Percentiles rank a stretch among this genome's conserved stretches.
phyloP scores from a whole-genome alignment of 2,329 filamentous ascomycete species.

The Trichoderma breve region DNA sequence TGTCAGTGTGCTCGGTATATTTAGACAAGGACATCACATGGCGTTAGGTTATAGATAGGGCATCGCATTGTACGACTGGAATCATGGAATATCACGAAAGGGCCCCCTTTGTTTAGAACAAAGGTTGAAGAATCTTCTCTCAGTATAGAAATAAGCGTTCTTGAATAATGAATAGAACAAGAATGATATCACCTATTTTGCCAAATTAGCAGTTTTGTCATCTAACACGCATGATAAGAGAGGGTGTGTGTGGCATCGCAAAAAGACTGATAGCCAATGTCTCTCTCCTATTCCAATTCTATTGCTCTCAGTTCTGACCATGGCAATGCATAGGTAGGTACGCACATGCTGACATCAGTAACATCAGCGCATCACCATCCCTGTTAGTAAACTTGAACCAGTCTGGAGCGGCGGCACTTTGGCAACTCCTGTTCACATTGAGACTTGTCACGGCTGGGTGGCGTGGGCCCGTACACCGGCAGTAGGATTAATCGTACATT shows the following conservation, averaged over 20 bases:
- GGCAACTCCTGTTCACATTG: conserved; percentile 19
- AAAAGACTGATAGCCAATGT: not conserved
- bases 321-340: not conserved
- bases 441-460: conserved; percentile 21
- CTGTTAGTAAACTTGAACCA: not conserved
- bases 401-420: not conserved
- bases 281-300: not conserved
- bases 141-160: not conserved
- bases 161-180: not conserved
- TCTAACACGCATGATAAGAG: not conserved
- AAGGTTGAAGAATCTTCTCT: not conserved
- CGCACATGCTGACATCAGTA: not conserved
- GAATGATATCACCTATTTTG: not conserved
- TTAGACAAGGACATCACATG: not conserved
- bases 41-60: not conserved
- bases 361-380: not conserved
- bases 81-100: not conserved
- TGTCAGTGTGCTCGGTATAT: not conserved
- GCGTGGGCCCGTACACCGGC: conserved; percentile 23
- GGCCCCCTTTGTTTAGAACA: not conserved
- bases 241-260: not conserved
- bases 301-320: not conserved
- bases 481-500: conserved; percentile 32
- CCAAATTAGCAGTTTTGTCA: not conserved
- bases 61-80: not conserved